These are phyloP conservation scores for Arachnomyces sp. DNA, from an alignment of 2,329 filamentous ascomycete species.

Conservation along the genomic window DNA sequence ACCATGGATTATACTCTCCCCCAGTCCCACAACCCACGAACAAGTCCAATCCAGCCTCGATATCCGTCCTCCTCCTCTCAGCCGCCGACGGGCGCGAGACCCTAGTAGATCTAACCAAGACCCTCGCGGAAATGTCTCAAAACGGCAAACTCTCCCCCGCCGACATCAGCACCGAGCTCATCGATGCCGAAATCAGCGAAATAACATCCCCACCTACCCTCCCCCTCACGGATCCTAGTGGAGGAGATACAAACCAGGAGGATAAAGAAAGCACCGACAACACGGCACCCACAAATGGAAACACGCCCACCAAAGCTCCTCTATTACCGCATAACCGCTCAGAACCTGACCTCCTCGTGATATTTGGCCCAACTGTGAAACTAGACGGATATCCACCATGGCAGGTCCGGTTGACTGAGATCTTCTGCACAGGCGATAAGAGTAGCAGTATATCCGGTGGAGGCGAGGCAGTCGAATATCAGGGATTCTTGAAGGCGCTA, in stretches of 20 bases:
- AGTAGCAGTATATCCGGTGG: conserved; percentile 28
- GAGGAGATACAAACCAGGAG: not conserved
- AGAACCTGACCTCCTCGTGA: conserved; percentile 80
- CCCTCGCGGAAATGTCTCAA: conserved; percentile 90
- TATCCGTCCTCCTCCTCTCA: conserved; percentile 70
- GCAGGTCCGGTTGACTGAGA: conserved; percentile 91
- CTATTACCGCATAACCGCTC: conserved; percentile 24
- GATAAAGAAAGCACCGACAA: not conserved
- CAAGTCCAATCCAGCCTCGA: conserved; percentile 21
- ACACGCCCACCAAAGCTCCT: too few relatives aligned
- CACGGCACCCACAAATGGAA: not conserved
- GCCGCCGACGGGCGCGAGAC: conserved; percentile 85
- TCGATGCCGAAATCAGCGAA: conserved; percentile 77
- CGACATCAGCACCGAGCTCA: conserved; percentile 76
- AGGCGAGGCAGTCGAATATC: conserved; percentile 64
- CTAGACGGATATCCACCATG: conserved; percentile 91
- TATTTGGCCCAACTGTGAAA: conserved; percentile 77
- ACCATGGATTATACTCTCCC: conserved; percentile 45
- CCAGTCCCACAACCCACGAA: conserved; percentile 11
- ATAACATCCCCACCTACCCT: conserved; percentile 27
- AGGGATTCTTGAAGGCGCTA: conserved; percentile 79
- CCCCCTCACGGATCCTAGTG: not conserved
- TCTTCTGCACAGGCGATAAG: conserved; percentile 56
- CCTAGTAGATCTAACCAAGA: conserved; percentile 89
- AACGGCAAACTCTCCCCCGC: conserved; percentile 68